Base-by-base conservation (phyloP, 345 rosid species). In the Bruguiera parviflora region DNA sequence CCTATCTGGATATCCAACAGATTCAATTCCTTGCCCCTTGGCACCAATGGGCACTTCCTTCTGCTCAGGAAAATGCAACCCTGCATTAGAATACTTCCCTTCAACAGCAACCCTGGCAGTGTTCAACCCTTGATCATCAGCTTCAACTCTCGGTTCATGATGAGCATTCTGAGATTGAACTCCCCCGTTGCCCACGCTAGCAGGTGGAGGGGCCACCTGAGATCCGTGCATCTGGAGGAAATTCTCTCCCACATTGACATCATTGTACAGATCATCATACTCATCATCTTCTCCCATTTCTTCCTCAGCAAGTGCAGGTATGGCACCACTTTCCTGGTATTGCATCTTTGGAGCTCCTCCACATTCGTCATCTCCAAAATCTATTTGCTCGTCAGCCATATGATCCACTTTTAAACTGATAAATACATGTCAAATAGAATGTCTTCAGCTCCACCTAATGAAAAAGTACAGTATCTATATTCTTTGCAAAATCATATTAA, bases 231-330 rank as follows among this genome's bases (percentile, higher is more conserved):
- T 85, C 72, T 89, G 93, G 49, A 86, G 81, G 80, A 91, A 91
- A 33, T 84, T 87, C 81, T 87, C 93, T 35, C 96, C 91, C 4
- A 91, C 90, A 73, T 91, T 91, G 31, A 91, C 97, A 65, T 91
- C 93, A 65, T 85, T 89, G 59, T 91, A 89, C 18, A 89, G 78
- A 79, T 91, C 96, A 68, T 91, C 92, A n/a, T 85, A 91, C 64
- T 91, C 97, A n/a, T 89, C 97, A 5, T 89, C 97, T 39, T 84
- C 79, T 59, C 74, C 89, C 32, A 91, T 83, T 1, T 82, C 89
- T 2, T 87, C 97, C 21, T 91, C 95, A 1, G 89, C 70, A 25
- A 49, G 69, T 27, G 77, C 59, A 25, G 69, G 22, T 55, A 65
- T 80, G 65, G 70, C 79, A 63, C 76, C 74, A 67, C 85, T 78